Conservation (phyloP, 495 filamentous ascomycete species). For the Aspergillus cavernicola region DNA sequence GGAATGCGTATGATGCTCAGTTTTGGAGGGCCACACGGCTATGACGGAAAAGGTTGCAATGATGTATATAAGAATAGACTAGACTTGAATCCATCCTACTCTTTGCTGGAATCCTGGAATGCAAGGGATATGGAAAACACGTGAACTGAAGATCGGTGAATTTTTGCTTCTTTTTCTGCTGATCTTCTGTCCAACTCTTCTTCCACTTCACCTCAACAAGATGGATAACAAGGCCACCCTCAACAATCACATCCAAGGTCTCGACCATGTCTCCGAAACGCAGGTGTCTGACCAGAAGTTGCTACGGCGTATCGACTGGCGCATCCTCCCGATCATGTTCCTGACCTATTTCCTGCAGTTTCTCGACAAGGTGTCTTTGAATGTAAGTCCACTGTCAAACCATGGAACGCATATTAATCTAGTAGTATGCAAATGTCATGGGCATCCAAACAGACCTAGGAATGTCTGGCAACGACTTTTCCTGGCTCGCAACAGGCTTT, state of each 20-base stretch:
- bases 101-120: too few species aligned
- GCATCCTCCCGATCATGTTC: constrained; percentile 59
- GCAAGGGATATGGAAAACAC: too few species aligned
- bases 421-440: constrained; percentile 59
- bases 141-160: too few species aligned
- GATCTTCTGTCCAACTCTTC: too few species aligned
- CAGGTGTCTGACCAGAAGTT: constrained; percentile 14
- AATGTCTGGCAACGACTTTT: constrained; percentile 51
- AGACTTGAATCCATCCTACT: too few species aligned
- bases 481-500: constrained; percentile 51
- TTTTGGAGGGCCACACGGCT: constrained; percentile 18
- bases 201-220: too few species aligned
- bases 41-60: not conserved
- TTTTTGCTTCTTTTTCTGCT: too few species aligned
- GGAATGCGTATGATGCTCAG: constrained; percentile 26
- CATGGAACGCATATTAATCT: constrained; percentile 10
- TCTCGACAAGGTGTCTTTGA: constrained; percentile 62
- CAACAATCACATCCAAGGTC: too few species aligned
- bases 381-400: constrained; percentile 36
- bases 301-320: constrained; percentile 49
- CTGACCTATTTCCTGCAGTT: constrained; percentile 61
- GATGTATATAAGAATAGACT: not conserved
- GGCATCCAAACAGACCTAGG: constrained; percentile 47
- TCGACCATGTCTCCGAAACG: not conserved
- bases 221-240: too few species aligned